Percentiles rank a stretch among this genome's conserved stretches.
Conservation (phyloP, 768 basidiomycete species). For the Tubosaeta brunneosetosa region DNA sequence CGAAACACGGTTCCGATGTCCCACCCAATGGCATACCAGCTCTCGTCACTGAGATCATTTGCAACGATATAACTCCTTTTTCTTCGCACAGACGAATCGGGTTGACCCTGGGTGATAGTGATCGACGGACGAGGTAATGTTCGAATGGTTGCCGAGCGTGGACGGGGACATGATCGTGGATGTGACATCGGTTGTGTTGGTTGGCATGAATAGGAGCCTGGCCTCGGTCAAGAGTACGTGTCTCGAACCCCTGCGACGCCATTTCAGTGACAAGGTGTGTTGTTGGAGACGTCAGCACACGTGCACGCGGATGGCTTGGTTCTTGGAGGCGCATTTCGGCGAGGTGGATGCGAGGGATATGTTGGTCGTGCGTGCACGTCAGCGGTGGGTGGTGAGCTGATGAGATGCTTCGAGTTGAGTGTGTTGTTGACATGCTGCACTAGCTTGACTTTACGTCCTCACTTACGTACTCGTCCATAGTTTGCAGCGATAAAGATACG, state of each 20-base stretch:
- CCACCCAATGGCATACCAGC: conserved; percentile 95
- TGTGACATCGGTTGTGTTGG: conserved; percentile 81
- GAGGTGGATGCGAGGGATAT: conserved; percentile 66
- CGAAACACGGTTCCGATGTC: conserved; percentile 92
- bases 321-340: conserved; percentile 94
- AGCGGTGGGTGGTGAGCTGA: conserved; percentile 66
- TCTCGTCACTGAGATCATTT: conserved; percentile 93
- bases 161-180: conserved; percentile 98
- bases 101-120: conserved; percentile 81
- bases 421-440: conserved; percentile 89
- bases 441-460: conserved; percentile 68
- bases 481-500: no score
- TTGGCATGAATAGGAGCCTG: conserved; percentile 88
- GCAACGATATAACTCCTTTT: conserved; percentile 78
- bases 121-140: conserved; percentile 79
- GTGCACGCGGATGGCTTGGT: conserved; percentile 68
- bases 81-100: conserved; percentile 53
- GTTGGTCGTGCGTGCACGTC: conserved; percentile 63
- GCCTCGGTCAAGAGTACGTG: conserved; percentile 86
- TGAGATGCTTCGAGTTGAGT: conserved; percentile 66
- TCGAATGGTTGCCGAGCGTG: conserved; percentile 91
- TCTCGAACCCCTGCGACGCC: background rate
- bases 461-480: no score
- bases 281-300: conserved; percentile 55
- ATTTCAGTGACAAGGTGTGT: background rate